A percentile compares a stretch with the other conserved stretches of the same genome.
Conservation (phyloP, 768 basidiomycete genomes). For the Lentinula boryana region DNA sequence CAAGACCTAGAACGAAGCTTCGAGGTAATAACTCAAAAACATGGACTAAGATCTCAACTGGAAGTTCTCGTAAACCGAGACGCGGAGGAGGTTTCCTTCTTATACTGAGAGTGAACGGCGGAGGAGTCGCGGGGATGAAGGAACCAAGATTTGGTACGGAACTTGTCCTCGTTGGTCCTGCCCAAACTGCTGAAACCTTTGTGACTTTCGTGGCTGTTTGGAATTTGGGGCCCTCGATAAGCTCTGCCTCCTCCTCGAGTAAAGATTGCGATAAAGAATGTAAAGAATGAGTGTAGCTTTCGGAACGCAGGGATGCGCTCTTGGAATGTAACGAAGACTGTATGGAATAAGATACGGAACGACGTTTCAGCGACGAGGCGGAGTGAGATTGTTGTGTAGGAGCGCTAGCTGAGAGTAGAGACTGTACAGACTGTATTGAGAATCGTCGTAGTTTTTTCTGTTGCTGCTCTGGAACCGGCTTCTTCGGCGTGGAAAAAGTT, state of each 20-base stretch:
- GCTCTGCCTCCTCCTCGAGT: constrained; percentile 3
- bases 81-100: constrained; percentile 5
- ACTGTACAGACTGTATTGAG: background rate
- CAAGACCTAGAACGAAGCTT: constrained; percentile 20
- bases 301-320: background rate
- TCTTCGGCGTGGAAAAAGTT: background rate
- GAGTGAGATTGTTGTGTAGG: background rate
- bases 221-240: background rate
- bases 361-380: background rate
- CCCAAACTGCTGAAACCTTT: background rate
- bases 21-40: constrained; percentile 31
- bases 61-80: constrained; percentile 15
- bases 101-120: background rate
- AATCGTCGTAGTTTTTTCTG: background rate
- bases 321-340: background rate
- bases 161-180: background rate
- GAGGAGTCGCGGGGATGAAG: background rate
- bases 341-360: background rate
- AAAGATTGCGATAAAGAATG: constrained; percentile 1
- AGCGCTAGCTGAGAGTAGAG: background rate
- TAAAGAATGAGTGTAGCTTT: background rate
- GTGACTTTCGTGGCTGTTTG: background rate
- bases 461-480: background rate
- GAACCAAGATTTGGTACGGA: background rate
- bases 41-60: constrained; percentile 25